phyloP scores from a whole-genome alignment of 495 filamentous ascomycete genomes.

The Neurospora sp. region DNA sequence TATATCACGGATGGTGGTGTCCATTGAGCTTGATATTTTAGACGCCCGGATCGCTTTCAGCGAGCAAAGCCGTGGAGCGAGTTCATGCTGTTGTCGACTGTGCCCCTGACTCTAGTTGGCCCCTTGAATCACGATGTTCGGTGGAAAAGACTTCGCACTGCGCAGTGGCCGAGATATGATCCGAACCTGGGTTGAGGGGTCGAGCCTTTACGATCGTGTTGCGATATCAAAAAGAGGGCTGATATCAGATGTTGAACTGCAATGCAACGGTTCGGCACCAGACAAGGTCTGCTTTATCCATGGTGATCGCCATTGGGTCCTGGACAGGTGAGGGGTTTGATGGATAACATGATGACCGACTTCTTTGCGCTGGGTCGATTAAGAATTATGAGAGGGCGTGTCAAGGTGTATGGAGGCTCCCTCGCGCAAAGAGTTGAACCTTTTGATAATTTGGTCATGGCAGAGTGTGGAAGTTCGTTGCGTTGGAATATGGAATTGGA shows the following conservation, averaged over 20 bases:
- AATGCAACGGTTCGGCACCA: neutral
- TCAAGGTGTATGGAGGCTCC: neutral
- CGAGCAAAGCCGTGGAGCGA: neutral
- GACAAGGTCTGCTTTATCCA: neutral
- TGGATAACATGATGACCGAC: neutral
- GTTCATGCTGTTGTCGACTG: neutral
- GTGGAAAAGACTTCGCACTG: neutral
- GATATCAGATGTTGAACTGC: neutral
- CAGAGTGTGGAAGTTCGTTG: neutral
- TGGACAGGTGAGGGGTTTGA: neutral
- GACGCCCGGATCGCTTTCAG: neutral
- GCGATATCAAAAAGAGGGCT: neutral
- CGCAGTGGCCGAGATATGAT: neutral
- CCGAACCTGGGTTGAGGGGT: neutral
- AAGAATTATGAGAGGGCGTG: neutral
- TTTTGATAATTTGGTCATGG: neutral
- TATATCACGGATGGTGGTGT: neutral
- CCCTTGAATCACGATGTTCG: neutral
- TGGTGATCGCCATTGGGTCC: neutral
- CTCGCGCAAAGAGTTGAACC: neutral
- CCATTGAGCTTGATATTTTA: neutral
- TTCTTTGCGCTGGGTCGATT: neutral
- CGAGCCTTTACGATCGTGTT: neutral
- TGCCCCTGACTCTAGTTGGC: neutral
- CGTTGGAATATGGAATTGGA: neutral